phyloP scores from a whole-genome alignment of 179 eudicot species.

The Vitellaria paradoxa region DNA sequence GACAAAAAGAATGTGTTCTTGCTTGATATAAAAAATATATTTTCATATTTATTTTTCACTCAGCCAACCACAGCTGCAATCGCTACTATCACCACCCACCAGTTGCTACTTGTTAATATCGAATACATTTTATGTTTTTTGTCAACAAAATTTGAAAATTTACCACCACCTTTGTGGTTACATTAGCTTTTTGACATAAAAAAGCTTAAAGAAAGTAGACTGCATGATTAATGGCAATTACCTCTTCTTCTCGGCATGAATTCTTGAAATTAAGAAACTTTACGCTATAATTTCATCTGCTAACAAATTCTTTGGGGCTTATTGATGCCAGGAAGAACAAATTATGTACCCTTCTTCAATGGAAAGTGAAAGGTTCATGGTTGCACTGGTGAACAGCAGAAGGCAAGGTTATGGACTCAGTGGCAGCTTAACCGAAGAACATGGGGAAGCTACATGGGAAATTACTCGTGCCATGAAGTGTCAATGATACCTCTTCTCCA shows the following conservation, averaged over 20 bases:
- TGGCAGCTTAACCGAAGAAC: constrained; percentile 35
- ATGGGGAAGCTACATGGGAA: constrained; percentile 53
- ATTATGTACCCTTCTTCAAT: constrained; percentile 80
- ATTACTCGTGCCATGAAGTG: constrained; percentile 63
- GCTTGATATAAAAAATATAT: too few species aligned
- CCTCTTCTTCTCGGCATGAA: neutral
- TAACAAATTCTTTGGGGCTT: neutral
- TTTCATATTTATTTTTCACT: too few species aligned
- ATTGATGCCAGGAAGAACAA: constrained; percentile 76
- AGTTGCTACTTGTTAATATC: too few species aligned
- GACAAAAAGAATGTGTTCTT: too few species aligned
- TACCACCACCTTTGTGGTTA: too few species aligned
- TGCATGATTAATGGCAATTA: neutral
- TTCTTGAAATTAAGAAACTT: neutral
- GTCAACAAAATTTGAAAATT: too few species aligned
- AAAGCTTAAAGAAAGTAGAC: too few species aligned
- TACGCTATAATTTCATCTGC: neutral
- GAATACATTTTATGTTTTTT: too few species aligned
- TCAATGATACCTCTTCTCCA: constrained; percentile 16
- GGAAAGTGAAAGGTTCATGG: constrained; percentile 66
- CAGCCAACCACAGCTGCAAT: too few species aligned
- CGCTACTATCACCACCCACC: too few species aligned
- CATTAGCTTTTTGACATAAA: too few species aligned
- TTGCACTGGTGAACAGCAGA: constrained; percentile 61
- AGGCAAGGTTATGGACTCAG: constrained; percentile 31